Base-by-base conservation (phyloP, 176 grass and related monocot genomes). In the Aegilops tauschii region DNA sequence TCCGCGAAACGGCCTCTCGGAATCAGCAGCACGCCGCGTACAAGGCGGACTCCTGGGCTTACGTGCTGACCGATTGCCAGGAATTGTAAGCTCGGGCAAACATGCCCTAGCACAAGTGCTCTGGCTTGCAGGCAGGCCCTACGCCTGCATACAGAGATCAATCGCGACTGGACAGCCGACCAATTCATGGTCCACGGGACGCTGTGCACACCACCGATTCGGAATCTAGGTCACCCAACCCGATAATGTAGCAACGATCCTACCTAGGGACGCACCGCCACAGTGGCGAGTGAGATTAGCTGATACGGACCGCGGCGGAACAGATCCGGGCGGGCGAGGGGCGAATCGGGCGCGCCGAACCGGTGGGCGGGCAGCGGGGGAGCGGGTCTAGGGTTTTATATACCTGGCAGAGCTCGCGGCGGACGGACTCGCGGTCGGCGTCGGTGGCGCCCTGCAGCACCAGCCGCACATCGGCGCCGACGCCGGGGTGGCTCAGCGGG, bases 361-460 rank as follows among this genome's bases (percentile, higher is more conserved):
- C 4, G 9, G 39, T 6, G 3, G 20, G 20, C 12, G 20, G 50
- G 17, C 52, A 0, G 12, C 14, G 0, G 21, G 44, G 30, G 14
- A 1, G 63, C 11, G 28, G 84, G 64, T 61, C 34, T 40, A 71
- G 76, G 50, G 52, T 78, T 80, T 80, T 54, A 17, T 23, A 37
- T 81, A 87, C 85, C 85, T 87, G 78, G 29, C 67, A 73, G 78
- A 87, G 67, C 65, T 86, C 84, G 39, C 56, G 85, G 56, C 56
- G 67, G 29, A 73, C 73, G 78, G 85, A 87, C 6, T 81, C 39
- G 54, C 42, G 87, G 86, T 85, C 92, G 85, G 88, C 76, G n/a
- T 92, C 83, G 39, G 82, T 87, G 42, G 87, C 82, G 71, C 39
- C 75, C 42, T 92, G 90, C 32, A 97, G 68, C 85, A 94, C 86